These are phyloP conservation scores for Paraphoma chrysanthemicola DNA, from an alignment of 2,329 filamentous ascomycete genomes.

Conservation along the genomic window DNA sequence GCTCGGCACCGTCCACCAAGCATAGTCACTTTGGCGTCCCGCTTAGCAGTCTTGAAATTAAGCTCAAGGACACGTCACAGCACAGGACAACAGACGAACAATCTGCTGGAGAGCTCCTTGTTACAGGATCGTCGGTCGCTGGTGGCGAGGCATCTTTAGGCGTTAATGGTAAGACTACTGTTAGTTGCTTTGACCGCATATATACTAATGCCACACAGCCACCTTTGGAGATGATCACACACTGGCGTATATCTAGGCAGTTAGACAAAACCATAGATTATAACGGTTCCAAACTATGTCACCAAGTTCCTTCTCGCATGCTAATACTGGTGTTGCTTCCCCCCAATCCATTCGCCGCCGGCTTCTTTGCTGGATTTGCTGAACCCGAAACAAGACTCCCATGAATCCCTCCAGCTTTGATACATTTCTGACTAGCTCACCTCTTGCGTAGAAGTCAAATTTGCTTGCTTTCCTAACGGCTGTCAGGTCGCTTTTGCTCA, in stretches of 20 bases:
- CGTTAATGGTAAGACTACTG: slow-evolving; percentile 50
- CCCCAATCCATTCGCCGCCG: too few relatives aligned
- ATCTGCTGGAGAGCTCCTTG: slow-evolving; percentile 66
- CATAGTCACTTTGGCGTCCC: slow-evolving; percentile 81
- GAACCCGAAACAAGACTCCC: too few relatives aligned
- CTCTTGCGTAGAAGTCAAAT: too few relatives aligned
- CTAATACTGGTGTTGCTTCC: too few relatives aligned
- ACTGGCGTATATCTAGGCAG: slow-evolving; percentile 59
- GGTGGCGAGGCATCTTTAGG: slow-evolving; percentile 70
- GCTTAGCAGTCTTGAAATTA: slow-evolving; percentile 78
- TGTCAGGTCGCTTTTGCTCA: too few relatives aligned
- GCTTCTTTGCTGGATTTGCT: too few relatives aligned
- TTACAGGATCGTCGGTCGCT: slow-evolving; percentile 75
- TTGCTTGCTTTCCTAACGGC: too few relatives aligned
- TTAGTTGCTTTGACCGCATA: neutral
- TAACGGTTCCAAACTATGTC: neutral
- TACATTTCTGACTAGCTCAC: too few relatives aligned
- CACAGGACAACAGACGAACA: slow-evolving; percentile 69
- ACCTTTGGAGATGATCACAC: slow-evolving; percentile 76
- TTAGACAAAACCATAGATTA: neutral
- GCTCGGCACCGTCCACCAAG: slow-evolving; percentile 47
- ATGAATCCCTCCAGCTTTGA: too few relatives aligned
- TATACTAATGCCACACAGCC: slow-evolving; percentile 50
- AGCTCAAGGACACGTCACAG: slow-evolving; percentile 68
- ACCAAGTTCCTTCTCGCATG: neutral